Conservation (phyloP, 768 basidiomycete species). For the Chalciporus pseudorubinellus region DNA sequence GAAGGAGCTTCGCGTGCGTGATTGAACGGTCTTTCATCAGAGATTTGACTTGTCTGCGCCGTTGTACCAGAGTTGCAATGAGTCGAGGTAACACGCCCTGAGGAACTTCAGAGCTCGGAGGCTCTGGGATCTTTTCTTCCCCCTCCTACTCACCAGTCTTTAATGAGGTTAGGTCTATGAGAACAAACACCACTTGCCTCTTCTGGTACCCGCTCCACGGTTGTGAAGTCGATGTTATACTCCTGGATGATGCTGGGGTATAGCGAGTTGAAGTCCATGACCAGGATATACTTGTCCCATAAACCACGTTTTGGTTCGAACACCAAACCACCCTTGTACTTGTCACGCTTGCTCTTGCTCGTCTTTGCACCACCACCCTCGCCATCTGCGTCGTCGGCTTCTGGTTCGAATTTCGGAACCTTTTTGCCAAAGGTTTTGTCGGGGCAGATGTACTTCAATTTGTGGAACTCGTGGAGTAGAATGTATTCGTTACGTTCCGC, state of each 20-base stretch:
- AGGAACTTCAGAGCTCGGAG: constrained; percentile 63
- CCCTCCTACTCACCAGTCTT: constrained; percentile 38
- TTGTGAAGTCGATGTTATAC: constrained; percentile 99
- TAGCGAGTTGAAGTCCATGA: constrained; percentile 99
- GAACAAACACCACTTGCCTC: constrained; percentile 39
- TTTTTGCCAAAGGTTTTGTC: constrained; percentile 91
- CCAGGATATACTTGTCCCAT: constrained; percentile 95
- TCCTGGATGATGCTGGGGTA: constrained; percentile 99
- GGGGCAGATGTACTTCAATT: constrained; percentile 92
- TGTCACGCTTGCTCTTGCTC: constrained; percentile 76
- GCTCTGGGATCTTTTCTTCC: constrained; percentile 88
- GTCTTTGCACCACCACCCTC: constrained; percentile 43
- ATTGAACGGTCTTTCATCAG: constrained; percentile 88
- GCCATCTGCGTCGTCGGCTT: constrained; percentile 56
- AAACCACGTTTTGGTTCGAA: constrained; percentile 94
- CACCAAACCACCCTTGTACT: constrained; percentile 98
- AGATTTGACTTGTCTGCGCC: constrained; percentile 86
- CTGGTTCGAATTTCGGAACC: constrained; percentile 45
- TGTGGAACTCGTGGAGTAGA: constrained; percentile 95
- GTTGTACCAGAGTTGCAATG: constrained; percentile 92
- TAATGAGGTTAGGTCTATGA: neutral
- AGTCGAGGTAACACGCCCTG: constrained; percentile 96
- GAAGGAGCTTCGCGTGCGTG: constrained; percentile 72
- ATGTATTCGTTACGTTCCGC: constrained; percentile 99
- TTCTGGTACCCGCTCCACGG: constrained; percentile 70